Base-by-base conservation (phyloP, 31 red algal species). In the Porphyra umbilicalis region DNA sequence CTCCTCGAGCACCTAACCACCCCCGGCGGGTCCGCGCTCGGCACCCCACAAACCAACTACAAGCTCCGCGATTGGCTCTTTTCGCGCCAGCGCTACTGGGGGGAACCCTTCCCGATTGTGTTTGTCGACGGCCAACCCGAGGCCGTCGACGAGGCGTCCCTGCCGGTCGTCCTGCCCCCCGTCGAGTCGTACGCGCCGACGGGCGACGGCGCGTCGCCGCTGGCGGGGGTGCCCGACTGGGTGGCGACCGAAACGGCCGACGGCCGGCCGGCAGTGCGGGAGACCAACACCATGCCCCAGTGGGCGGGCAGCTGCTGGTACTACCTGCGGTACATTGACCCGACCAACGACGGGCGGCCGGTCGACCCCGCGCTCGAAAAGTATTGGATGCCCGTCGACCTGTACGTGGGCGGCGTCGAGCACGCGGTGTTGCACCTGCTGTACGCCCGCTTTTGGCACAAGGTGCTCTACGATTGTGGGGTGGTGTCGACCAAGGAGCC, bases 351-450 rank as follows among this genome's bases (percentile, higher is more conserved):
- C 33, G 92, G 85, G 35, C 78, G 80, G 32, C 91, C 90, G 20
- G 79, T 97, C 3, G 92, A 95, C 77, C 82, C 84, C 0, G 82
- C 83, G 8, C 75, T 93, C 6, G 98, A 95, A 80, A 83, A 90
- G 75, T 99, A 99, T 83, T 99, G 98, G 98, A 96, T 99, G 97
- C 92, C 94, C 14, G 98, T 99, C 25, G 98, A 99, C 77, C 81
- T 97, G 78, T 99, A 99, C 80, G 86, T 97, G 29, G 98, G 98
- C n/a, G 98, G 98, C 39, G 95, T 95, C 7, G 98, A 99, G 85
- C 98, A 99, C 83, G 98, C 98, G 0, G 92, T 95, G 30, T 76
- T 97, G 75, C 98, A 99, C 87, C 85, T 99, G 31, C 77, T 99
- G 4, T 99, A 99, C 44, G 88, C 95, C 76, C 92, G 98, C 37